Conservation (phyloP, 148 eudicot species). For the Camellia sinensis region DNA sequence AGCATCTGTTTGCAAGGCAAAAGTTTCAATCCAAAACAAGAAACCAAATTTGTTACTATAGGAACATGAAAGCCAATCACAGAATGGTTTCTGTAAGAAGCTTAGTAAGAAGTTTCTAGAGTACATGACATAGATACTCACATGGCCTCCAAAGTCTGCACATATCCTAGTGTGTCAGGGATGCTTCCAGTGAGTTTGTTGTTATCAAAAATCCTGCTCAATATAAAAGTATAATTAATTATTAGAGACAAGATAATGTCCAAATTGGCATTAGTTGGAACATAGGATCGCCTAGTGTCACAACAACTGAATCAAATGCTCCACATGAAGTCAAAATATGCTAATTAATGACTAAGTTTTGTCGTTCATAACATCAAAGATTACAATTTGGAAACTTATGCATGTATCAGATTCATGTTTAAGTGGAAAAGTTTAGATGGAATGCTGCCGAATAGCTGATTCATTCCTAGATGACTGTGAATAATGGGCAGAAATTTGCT, state of each 20-base stretch:
- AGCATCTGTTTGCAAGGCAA: slow-evolving; percentile 49
- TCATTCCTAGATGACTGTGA: slow-evolving; percentile 75
- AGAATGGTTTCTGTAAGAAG: not conserved
- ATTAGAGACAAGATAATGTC: not conserved
- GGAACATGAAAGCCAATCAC: too few relatives aligned
- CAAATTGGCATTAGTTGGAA: not conserved
- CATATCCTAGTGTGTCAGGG: slow-evolving; percentile 61
- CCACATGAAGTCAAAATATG: too few relatives aligned
- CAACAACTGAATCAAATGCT: too few relatives aligned
- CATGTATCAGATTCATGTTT: slow-evolving; percentile 64
- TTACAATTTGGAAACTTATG: too few relatives aligned
- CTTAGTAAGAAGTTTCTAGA: not conserved
- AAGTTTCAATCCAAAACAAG: slow-evolving; percentile 13
- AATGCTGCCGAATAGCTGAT: slow-evolving; percentile 65
- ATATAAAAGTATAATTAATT: not conserved
- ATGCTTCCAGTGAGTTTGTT: slow-evolving; percentile 56
- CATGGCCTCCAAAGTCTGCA: slow-evolving; percentile 60
- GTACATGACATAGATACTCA: slow-evolving; percentile 42
- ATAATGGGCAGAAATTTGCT: slow-evolving; percentile 1
- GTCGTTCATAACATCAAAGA: too few relatives aligned
- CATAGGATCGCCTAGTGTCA: too few relatives aligned
- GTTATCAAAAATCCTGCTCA: slow-evolving; percentile 71
- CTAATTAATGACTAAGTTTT: too few relatives aligned
- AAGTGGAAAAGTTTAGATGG: slow-evolving; percentile 59
- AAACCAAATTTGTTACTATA: not conserved